Evolutionary conservation across 257 asterid genomes (phyloP).

Genomic region (Lycium ferocissimum): DNA sequence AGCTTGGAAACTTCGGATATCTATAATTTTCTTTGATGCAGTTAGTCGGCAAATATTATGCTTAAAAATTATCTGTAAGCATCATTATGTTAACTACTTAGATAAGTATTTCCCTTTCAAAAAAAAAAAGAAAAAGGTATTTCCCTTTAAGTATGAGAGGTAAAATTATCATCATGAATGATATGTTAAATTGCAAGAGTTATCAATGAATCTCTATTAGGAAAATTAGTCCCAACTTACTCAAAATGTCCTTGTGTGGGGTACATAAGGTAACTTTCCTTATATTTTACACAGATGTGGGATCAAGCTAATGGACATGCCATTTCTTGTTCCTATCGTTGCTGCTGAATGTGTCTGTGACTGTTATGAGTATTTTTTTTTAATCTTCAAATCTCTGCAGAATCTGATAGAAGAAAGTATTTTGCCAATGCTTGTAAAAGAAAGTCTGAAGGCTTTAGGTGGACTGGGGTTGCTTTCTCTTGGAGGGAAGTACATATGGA

Average conservation of each 20-base stretch:
- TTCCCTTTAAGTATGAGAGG: background rate
- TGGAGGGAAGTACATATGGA: slow-evolving; percentile 87
- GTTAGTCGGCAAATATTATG: background rate
- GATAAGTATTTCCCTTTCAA: background rate
- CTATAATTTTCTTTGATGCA: slow-evolving; percentile 19
- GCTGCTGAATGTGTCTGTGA: slow-evolving; percentile 32
- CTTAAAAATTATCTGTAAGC: background rate
- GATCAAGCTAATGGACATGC: slow-evolving; percentile 26
- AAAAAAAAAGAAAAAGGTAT: background rate
- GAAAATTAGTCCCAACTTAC: background rate
- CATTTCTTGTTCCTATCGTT: slow-evolving; percentile 23
- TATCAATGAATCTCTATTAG: slow-evolving; percentile 4
- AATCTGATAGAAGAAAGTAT: slow-evolving; percentile 75
- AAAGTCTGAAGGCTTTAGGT: slow-evolving; percentile 88
- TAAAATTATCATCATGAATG: slow-evolving; percentile 7
- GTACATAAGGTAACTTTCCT: background rate
- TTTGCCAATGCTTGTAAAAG: slow-evolving; percentile 90
- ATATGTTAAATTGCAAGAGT: slow-evolving; percentile 17
- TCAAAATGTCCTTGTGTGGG: background rate
- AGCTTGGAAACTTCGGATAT: slow-evolving; percentile 36
- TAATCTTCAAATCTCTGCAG: slow-evolving; percentile 53
- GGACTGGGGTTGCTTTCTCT: slow-evolving; percentile 95
- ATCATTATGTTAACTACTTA: slow-evolving; percentile 12
- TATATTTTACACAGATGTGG: background rate
- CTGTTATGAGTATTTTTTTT: slow-evolving; percentile 7